These are phyloP conservation scores for Iris pallida DNA, from an alignment of 116 monocot genomes.

Conservation along the genomic window DNA sequence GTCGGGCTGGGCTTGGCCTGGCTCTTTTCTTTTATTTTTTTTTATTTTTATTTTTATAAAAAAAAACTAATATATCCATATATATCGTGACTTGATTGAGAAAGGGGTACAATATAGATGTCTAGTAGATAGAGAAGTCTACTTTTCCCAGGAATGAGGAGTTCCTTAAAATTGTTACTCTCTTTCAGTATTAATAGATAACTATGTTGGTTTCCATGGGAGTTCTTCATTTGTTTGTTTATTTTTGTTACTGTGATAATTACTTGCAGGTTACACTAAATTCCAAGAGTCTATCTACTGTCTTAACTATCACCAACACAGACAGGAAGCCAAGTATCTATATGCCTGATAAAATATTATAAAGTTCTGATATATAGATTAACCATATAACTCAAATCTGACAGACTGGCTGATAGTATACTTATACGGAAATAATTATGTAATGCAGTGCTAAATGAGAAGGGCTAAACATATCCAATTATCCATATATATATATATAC, in stretches of 20 bases:
- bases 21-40: no score
- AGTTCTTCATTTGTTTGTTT: not conserved
- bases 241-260: not conserved
- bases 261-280: constrained; percentile 49
- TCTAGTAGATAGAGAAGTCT: no score
- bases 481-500: no score
- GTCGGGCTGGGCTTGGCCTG: no score
- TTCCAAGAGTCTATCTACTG: constrained; percentile 56
- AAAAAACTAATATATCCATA: no score
- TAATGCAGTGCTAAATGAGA: constrained; percentile 78
- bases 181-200: no score
- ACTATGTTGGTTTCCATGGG: not conserved
- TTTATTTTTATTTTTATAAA: no score
- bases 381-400: constrained; percentile 3
- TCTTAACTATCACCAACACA: constrained; percentile 63
- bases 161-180: no score
- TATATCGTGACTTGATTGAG: no score
- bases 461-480: no score
- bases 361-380: not conserved
- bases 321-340: constrained; percentile 54
- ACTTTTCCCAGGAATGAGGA: no score
- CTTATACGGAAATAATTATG: constrained; percentile 95
- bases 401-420: not conserved
- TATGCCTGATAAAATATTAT: not conserved
- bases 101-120: no score